phyloP scores from a whole-genome alignment of 305 asterid genomes.

The Andrographis paniculata region DNA sequence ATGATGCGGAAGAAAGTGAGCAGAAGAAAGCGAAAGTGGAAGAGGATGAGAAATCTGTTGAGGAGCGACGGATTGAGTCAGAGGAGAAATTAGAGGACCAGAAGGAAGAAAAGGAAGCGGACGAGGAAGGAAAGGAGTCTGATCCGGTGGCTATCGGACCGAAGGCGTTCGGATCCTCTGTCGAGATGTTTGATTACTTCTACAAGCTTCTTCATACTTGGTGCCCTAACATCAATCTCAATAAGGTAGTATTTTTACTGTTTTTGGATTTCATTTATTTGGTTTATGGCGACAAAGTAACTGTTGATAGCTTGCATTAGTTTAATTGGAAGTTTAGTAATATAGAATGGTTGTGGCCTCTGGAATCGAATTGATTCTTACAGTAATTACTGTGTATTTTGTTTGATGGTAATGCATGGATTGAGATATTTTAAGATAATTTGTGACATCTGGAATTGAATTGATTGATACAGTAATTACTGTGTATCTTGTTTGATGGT shows the following conservation, averaged over 20 bases:
- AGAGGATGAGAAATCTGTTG: conserved; percentile 21
- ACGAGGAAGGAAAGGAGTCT: conserved; percentile 15
- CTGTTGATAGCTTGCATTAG: too few relatives aligned
- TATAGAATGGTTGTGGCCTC: too few relatives aligned
- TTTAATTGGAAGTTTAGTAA: too few relatives aligned
- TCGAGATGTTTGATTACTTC: conserved; percentile 70
- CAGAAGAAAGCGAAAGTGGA: conserved; percentile 23
- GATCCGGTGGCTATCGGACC: conserved; percentile 37
- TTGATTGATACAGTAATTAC: neutral
- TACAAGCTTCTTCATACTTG: conserved; percentile 57
- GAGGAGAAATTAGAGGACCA: conserved; percentile 10
- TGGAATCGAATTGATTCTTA: neutral
- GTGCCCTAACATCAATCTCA: conserved; percentile 49
- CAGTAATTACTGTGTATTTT: neutral
- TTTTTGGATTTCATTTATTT: too few relatives aligned
- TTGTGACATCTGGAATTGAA: neutral
- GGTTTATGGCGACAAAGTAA: too few relatives aligned
- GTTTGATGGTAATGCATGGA: conserved; percentile 8
- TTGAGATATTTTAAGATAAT: conserved; percentile 3
- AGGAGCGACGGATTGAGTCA: conserved; percentile 15
- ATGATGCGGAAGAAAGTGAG: conserved; percentile 17
- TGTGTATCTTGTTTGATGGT: conserved; percentile 3
- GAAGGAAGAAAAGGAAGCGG: conserved; percentile 4
- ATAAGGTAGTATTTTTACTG: conserved; percentile 45
- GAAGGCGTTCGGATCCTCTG: conserved; percentile 51